Conservation (phyloP, 1,284 basidiomycete species). For the Apiotrichum gamsii region DNA sequence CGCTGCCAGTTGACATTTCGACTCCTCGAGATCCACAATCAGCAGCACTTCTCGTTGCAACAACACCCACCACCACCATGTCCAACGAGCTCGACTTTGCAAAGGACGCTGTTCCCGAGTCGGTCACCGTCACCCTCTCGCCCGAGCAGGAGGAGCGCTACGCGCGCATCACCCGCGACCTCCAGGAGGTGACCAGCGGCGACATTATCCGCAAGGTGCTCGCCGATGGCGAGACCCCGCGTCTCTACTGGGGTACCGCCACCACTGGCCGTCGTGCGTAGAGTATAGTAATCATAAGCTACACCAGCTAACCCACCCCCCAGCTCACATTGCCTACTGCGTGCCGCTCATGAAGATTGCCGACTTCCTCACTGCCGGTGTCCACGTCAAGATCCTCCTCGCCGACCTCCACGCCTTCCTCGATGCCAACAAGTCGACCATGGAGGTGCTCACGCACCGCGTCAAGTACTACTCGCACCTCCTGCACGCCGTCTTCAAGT, state of each 20-base stretch:
- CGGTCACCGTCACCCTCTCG: conserved; percentile 27
- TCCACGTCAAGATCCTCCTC: conserved; percentile 80
- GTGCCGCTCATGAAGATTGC: conserved; percentile 93
- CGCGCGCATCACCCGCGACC: conserved; percentile 75
- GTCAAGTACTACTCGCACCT: conserved; percentile 86
- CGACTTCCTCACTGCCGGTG: conserved; percentile 88
- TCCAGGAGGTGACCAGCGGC: conserved; percentile 83
- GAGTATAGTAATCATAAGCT: too few species aligned
- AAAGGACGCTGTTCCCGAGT: conserved; percentile 10
- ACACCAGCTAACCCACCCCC: conserved; percentile 4
- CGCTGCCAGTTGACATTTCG: too few species aligned
- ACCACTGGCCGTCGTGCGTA: conserved; percentile 88
- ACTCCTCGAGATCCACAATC: too few species aligned
- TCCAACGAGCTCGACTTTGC: conserved; percentile 23
- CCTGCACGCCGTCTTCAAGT: conserved; percentile 72
- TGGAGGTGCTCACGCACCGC: conserved; percentile 85
- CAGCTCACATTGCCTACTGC: conserved; percentile 96
- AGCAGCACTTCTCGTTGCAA: too few species aligned
- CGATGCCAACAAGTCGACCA: conserved; percentile 93
- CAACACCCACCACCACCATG: conserved; percentile 1
- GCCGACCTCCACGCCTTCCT: conserved; percentile 99
- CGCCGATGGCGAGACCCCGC: conserved; percentile 66
- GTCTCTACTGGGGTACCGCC: conserved; percentile 89
- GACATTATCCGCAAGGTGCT: conserved; percentile 79
- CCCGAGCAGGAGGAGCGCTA: conserved; percentile 58